Evolutionary conservation across 805 yeast genomes (phyloP).

Genomic region (Candida stauntonica): DNA sequence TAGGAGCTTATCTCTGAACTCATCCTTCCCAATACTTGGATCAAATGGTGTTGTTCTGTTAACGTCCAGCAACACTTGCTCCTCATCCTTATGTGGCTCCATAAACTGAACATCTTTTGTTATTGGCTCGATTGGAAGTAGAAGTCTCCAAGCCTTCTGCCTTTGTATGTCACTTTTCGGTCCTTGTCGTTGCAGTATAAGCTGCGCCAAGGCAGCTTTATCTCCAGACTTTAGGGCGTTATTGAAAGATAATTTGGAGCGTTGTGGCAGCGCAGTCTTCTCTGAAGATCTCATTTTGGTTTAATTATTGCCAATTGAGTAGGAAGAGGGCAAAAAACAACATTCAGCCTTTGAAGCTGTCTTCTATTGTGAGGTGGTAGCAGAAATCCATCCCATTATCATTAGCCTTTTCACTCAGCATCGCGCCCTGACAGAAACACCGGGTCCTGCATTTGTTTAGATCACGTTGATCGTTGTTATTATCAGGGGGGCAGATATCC

Average conservation of each 20-base stretch:
- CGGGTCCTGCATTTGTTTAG: too few relatives aligned
- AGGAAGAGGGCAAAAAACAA: too few relatives aligned
- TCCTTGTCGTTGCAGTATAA: background rate
- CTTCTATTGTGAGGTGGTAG: too few relatives aligned
- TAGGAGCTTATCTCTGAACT: conserved; percentile 23
- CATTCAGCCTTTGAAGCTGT: too few relatives aligned
- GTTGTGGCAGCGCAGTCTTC: too few relatives aligned
- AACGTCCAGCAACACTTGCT: conserved; percentile 76
- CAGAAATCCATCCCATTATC: too few relatives aligned
- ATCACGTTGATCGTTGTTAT: background rate
- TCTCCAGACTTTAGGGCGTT: background rate
- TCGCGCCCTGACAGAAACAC: too few relatives aligned
- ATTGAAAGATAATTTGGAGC: too few relatives aligned
- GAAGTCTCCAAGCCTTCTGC: background rate
- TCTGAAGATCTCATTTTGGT: too few relatives aligned
- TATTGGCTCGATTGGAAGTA: background rate
- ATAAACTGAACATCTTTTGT: background rate
- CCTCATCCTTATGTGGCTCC: conserved; percentile 58
- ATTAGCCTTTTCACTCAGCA: too few relatives aligned
- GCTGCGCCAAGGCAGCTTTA: background rate
- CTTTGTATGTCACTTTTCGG: background rate
- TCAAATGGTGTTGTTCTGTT: conserved; percentile 58
- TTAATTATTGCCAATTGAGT: too few relatives aligned
- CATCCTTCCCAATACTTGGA: conserved; percentile 26
- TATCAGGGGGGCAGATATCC: too few relatives aligned